Conservation (phyloP, 306 rosid species). For the Pyrus bretschneideri region DNA sequence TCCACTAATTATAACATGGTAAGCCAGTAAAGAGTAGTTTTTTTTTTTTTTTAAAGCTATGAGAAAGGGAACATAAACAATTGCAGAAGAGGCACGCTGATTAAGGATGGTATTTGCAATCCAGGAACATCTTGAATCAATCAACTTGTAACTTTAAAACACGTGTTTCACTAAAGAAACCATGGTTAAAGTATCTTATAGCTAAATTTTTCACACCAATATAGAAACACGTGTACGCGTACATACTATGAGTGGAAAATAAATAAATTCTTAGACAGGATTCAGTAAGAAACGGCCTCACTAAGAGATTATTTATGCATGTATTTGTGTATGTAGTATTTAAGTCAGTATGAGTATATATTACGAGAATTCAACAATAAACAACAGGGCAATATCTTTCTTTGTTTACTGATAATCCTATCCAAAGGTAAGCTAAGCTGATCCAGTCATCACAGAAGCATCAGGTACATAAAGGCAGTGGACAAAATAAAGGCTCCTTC, state of each 20-base stretch:
- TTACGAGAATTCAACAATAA: too few species aligned
- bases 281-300: not conserved
- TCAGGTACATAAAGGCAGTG: not conserved
- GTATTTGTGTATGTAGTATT: too few species aligned
- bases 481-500: not conserved
- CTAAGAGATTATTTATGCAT: not conserved
- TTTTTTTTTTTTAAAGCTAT: too few species aligned
- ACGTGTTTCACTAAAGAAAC: not conserved
- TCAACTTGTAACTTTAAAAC: not conserved
- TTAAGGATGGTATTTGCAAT: not conserved
- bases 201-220: not conserved
- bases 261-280: not conserved
- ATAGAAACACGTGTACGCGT: not conserved
- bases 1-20: not conserved
- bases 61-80: too few species aligned
- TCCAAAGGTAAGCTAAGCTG: not conserved
- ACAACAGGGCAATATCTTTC: not conserved
- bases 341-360: too few species aligned
- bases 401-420: not conserved
- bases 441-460: not conserved
- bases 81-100: not conserved
- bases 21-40: not conserved
- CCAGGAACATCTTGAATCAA: not conserved
- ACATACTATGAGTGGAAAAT: not conserved
- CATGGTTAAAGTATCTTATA: not conserved